phyloP scores from a whole-genome alignment of 139 green algal genomes.

The Coelastrella sp. region DNA sequence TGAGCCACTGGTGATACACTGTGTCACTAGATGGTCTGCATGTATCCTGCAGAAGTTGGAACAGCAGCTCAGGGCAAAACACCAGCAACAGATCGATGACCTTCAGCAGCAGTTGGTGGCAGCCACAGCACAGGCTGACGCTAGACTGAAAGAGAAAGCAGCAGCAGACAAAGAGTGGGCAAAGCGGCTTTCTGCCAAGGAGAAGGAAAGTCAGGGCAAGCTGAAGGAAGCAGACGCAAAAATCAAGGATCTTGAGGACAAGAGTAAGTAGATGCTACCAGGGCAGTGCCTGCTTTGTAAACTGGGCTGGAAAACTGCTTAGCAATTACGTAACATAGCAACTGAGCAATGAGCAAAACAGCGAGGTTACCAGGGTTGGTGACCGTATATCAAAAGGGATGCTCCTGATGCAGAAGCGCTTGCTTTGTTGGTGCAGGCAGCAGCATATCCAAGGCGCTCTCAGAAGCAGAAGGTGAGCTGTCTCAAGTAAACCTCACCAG shows the following conservation, averaged over 20 bases:
- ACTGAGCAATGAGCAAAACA: too few species aligned
- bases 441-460: not conserved
- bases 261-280: not conserved
- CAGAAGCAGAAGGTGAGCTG: constrained; percentile 37
- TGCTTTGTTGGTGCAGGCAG: constrained; percentile 8
- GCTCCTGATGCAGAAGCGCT: not conserved
- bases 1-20: too few species aligned
- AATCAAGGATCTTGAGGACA: not conserved
- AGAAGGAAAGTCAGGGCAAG: not conserved
- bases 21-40: too few species aligned
- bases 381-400: too few species aligned
- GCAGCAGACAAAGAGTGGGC: constrained; percentile 43
- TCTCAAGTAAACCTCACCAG: not conserved
- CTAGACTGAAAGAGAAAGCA: constrained; percentile 16
- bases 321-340: too few species aligned
- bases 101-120: constrained; percentile 40
- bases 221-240: constrained; percentile 18
- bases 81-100: constrained; percentile 34
- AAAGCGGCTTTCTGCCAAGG: not conserved
- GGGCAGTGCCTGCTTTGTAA: not conserved
- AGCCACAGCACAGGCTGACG: constrained; percentile 24
- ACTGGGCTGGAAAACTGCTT: too few species aligned
- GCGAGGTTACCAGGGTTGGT: too few species aligned
- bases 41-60: constrained; percentile 27
- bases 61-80: constrained; percentile 27